phyloP scores from a whole-genome alignment of 164 flowering plant species.

The Umbellularia californica region DNA sequence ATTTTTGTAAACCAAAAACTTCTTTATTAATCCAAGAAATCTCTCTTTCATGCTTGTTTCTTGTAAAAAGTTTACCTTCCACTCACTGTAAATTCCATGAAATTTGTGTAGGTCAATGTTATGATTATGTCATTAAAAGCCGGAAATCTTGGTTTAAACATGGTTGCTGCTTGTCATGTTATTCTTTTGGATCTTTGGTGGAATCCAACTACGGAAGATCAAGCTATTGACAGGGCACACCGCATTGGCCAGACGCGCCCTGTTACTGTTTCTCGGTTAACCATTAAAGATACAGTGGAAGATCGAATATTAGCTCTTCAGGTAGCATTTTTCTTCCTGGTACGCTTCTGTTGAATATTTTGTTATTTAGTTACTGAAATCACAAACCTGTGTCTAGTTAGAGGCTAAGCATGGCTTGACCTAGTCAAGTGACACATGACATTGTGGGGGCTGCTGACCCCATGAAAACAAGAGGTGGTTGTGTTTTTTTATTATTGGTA shows the following conservation, averaged over 20 bases:
- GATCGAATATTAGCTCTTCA: constrained; percentile 89
- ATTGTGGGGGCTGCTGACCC: too few species aligned
- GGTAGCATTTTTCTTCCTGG: constrained; percentile 30
- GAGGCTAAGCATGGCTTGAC: too few species aligned
- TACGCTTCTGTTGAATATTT: too few species aligned
- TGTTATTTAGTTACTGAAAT: too few species aligned
- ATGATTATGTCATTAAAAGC: constrained; percentile 98
- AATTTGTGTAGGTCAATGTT: constrained; percentile 64
- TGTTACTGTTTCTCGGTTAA: constrained; percentile 83
- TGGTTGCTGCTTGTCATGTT: constrained; percentile 96
- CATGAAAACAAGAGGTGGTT: too few species aligned
- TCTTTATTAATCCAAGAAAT: background rate
- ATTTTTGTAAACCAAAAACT: background rate
- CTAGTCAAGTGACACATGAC: too few species aligned
- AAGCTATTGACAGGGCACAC: constrained; percentile 94
- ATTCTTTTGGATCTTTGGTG: constrained; percentile 96
- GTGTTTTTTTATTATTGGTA: too few species aligned
- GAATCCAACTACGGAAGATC: constrained; percentile 99
- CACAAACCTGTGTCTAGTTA: too few species aligned
- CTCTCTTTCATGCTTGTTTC: background rate
- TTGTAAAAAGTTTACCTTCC: background rate
- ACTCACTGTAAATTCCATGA: background rate
- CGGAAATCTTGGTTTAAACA: constrained; percentile 90
- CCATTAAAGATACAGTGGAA: constrained; percentile 83
- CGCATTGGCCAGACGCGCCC: constrained; percentile 96